phyloP scores from a whole-genome alignment of 1,284 basidiomycete species.

The Phlebopus sp. region DNA sequence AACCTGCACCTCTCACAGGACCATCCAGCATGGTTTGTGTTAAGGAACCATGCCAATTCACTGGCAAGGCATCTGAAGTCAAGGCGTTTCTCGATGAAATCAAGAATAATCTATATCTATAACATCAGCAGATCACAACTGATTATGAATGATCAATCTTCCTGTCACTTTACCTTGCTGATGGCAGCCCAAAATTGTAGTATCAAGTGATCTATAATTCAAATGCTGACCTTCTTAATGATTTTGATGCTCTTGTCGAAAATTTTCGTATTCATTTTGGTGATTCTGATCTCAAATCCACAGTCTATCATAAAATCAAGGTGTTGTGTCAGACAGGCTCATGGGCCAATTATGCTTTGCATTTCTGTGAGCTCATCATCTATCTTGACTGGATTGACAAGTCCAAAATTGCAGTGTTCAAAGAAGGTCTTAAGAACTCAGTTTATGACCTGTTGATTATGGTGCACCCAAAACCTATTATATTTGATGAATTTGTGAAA shows the following conservation, averaged over 20 bases:
- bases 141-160: too few relatives aligned
- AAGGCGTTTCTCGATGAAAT: too few relatives aligned
- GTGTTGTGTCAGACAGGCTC: conserved; percentile 27
- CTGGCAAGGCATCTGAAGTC: conserved; percentile 16
- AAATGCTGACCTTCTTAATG: conserved; percentile 8
- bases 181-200: too few relatives aligned
- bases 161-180: too few relatives aligned
- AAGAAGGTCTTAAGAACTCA: conserved; percentile 12
- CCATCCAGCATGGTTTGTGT: neutral
- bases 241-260: too few relatives aligned
- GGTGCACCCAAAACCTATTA: too few relatives aligned
- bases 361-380: conserved; percentile 23
- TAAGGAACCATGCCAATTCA: conserved; percentile 9
- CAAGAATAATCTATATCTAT: too few relatives aligned
- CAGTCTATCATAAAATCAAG: too few relatives aligned
- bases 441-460: conserved; percentile 10
- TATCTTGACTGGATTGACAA: conserved; percentile 24
- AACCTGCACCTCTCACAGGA: neutral
- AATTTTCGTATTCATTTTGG: too few relatives aligned
- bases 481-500: too few relatives aligned
- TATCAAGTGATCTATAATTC: conserved; percentile 6
- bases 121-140: too few relatives aligned
- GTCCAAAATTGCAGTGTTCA: conserved; percentile 9
- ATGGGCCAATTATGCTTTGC: conserved; percentile 18
- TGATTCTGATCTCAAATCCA: too few relatives aligned